Conservation (phyloP, 208 protist genomes). For the Leishmania guyanensis region DNA sequence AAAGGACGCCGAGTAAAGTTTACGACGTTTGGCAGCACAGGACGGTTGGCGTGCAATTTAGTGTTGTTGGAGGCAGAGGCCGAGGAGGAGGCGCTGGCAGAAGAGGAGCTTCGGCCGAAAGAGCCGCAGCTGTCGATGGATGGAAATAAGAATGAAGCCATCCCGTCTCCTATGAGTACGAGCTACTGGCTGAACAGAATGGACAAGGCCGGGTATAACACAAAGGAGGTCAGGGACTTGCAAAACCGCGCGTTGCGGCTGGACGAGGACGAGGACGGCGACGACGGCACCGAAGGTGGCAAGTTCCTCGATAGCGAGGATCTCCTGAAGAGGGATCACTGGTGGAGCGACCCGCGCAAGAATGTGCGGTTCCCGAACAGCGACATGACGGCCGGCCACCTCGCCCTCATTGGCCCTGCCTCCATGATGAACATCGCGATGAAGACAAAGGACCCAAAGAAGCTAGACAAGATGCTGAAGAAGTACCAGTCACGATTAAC, state of each 20-base stretch:
- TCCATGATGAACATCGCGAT: slow-evolving; percentile 91
- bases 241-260: slow-evolving; percentile 74
- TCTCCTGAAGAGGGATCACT: slow-evolving; percentile 88
- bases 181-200: slow-evolving; percentile 88
- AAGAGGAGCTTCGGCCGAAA: slow-evolving; percentile 49
- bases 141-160: slow-evolving; percentile 78
- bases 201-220: slow-evolving; percentile 84
- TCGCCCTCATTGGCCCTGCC: slow-evolving; percentile 81
- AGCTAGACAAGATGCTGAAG: slow-evolving; percentile 83
- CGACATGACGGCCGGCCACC: slow-evolving; percentile 80
- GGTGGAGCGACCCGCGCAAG: slow-evolving; percentile 87
- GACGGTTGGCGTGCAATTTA: slow-evolving; percentile 72
- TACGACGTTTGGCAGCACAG: slow-evolving; percentile 60
- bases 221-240: slow-evolving; percentile 74
- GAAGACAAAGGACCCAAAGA: slow-evolving; percentile 82
- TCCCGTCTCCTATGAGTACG: slow-evolving; percentile 85
- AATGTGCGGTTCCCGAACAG: slow-evolving; percentile 82
- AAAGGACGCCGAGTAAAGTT: slow-evolving; percentile 82
- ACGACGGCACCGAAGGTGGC: slow-evolving; percentile 40
- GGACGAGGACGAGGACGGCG: slow-evolving; percentile 64
- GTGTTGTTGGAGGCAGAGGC: slow-evolving; percentile 66
- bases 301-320: slow-evolving; percentile 85
- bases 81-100: slow-evolving; percentile 49
- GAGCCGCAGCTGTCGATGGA: slow-evolving; percentile 61
- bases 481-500: slow-evolving; percentile 83